Conservation (phyloP, 192 early-diverging fungal genomes). For the Podila epigama region DNA sequence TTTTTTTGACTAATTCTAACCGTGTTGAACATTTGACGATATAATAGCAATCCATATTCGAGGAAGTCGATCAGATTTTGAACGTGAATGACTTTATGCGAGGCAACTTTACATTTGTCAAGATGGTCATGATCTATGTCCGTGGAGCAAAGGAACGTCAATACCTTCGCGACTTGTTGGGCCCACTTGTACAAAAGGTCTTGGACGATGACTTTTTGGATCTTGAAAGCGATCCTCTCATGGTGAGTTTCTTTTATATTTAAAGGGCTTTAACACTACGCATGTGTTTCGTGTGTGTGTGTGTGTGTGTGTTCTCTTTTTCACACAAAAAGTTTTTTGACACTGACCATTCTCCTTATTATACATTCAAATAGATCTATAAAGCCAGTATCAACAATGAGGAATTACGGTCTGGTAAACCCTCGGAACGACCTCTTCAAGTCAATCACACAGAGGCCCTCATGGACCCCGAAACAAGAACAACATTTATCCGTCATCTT, state of each 20-base stretch:
- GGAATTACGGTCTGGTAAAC: slow-evolving; percentile 87
- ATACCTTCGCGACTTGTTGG: slow-evolving; percentile 86
- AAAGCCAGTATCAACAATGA: slow-evolving; percentile 87
- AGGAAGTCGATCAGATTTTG: slow-evolving; percentile 87
- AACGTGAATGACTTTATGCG: slow-evolving; percentile 91
- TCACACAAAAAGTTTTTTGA: too few relatives aligned
- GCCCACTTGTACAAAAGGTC: slow-evolving; percentile 82
- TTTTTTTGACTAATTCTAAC: not conserved
- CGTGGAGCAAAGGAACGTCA: slow-evolving; percentile 94
- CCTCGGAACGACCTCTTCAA: slow-evolving; percentile 76
- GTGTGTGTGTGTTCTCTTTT: not conserved
- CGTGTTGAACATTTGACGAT: not conserved
- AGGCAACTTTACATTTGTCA: slow-evolving; percentile 97
- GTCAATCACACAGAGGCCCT: slow-evolving; percentile 82
- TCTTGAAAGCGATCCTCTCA: slow-evolving; percentile 90
- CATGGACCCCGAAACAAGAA: slow-evolving; percentile 79
- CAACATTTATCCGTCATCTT: slow-evolving; percentile 71
- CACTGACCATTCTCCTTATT: not conserved
- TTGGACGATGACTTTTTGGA: slow-evolving; percentile 80
- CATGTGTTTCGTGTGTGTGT: too few relatives aligned
- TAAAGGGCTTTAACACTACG: too few relatives aligned
- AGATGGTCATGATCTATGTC: slow-evolving; percentile 94
- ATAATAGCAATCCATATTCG: slow-evolving; percentile 70
- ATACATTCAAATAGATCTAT: slow-evolving; percentile 79
- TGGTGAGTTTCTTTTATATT: too few relatives aligned